Percentiles rank a stretch among this genome's conserved stretches.
phyloP scores from a whole-genome alignment of 75 land plant species.

The Selaginella tamariscina region DNA sequence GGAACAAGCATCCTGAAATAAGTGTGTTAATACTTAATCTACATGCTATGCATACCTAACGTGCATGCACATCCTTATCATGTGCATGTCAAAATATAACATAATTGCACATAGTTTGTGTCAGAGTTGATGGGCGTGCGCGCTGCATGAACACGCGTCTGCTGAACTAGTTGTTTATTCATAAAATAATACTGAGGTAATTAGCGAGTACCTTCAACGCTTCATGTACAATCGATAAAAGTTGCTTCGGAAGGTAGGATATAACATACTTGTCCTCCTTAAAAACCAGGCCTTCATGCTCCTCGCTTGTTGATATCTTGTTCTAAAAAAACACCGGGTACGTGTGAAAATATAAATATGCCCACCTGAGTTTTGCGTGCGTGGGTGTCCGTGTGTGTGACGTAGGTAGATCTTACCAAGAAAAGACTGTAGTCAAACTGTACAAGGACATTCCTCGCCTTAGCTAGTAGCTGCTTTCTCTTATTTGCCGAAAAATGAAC shows the following conservation, averaged over 20 bases:
- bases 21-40: too few relatives aligned
- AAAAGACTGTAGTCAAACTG: constrained; percentile 41
- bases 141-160: too few relatives aligned
- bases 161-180: too few relatives aligned
- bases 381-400: background rate
- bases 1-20: constrained; percentile 66
- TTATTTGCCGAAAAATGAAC: constrained; percentile 80
- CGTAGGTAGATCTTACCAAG: constrained; percentile 21
- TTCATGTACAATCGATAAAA: constrained; percentile 69
- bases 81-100: too few relatives aligned
- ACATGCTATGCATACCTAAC: too few relatives aligned
- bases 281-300: constrained; percentile 42
- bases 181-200: background rate
- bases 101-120: too few relatives aligned
- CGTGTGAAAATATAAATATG: background rate
- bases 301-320: background rate
- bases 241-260: constrained; percentile 48
- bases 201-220: constrained; percentile 42
- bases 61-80: too few relatives aligned
- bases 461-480: constrained; percentile 58
- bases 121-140: too few relatives aligned
- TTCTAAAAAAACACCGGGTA: background rate
- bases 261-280: constrained; percentile 41
- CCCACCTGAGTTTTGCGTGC: too few relatives aligned
- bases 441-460: constrained; percentile 49